These are phyloP conservation scores for Euphorbia corollata DNA, from an alignment of 441 rosid species.

Conservation along the genomic window DNA sequence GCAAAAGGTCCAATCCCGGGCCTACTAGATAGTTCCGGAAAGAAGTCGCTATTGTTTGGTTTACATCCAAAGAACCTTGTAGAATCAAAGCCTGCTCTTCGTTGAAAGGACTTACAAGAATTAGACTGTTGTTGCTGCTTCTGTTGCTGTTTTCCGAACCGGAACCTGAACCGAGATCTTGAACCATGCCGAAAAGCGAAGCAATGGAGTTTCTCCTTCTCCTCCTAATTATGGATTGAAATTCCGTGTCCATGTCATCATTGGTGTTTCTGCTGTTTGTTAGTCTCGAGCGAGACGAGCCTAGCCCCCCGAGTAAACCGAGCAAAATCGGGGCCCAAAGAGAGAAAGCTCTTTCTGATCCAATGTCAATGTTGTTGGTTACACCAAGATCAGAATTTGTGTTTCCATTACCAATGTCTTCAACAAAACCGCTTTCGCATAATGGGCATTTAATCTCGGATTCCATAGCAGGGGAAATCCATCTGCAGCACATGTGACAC, in stretches of 20 bases:
- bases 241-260: constrained; percentile 29
- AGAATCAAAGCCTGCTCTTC: constrained; percentile 36
- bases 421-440: constrained; percentile 46
- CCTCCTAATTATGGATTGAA: constrained; percentile 30
- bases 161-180: constrained; percentile 25
- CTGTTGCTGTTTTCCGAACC: constrained; percentile 23
- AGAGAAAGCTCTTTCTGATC: constrained; percentile 34
- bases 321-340: constrained; percentile 49
- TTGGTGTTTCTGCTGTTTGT: constrained; percentile 12
- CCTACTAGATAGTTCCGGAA: constrained; percentile 56
- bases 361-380: constrained; percentile 19
- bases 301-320: constrained; percentile 37
- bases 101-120: constrained; percentile 39
- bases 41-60: constrained; percentile 24
- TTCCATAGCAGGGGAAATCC: constrained; percentile 36
- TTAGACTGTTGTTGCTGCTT: constrained; percentile 18
- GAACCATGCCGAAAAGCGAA: constrained; percentile 30
- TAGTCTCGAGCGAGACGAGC: constrained; percentile 20
- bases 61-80: constrained; percentile 25
- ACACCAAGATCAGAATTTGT: constrained; percentile 12
- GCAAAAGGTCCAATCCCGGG: constrained; percentile 64
- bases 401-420: constrained; percentile 27
- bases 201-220: constrained; percentile 29
- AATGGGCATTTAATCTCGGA: constrained; percentile 43
- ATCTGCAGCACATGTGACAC: constrained; percentile 43